Conservation (phyloP, 805 yeast species). For the Wickerhamiella sorbophila region DNA sequence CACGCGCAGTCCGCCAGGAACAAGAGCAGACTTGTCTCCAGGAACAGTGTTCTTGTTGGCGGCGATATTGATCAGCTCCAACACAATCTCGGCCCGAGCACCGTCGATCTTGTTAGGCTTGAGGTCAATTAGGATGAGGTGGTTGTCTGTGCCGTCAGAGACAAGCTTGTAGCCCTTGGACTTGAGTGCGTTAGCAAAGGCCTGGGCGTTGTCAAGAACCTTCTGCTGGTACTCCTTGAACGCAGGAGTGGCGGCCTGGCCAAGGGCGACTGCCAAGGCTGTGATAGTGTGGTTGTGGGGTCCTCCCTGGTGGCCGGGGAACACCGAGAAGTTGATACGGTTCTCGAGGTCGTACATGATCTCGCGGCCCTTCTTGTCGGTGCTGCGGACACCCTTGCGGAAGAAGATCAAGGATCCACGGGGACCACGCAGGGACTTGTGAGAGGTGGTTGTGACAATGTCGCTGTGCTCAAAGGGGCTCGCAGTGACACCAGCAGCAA, state of each 20-base stretch:
- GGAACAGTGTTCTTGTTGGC: slow-evolving; percentile 96
- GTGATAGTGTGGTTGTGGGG: slow-evolving; percentile 99
- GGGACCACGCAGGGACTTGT: slow-evolving; percentile 97
- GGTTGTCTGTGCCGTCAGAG: slow-evolving; percentile 93
- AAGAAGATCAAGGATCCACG: slow-evolving; percentile 99
- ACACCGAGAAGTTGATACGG: slow-evolving; percentile 93
- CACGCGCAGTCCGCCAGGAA: slow-evolving; percentile 93
- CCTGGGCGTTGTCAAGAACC: slow-evolving; percentile 78
- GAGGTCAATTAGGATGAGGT: slow-evolving; percentile 82
- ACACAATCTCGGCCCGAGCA: slow-evolving; percentile 90
- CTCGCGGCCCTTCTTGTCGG: slow-evolving; percentile 86
- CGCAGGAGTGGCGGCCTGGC: slow-evolving; percentile 85
- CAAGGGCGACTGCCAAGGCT: slow-evolving; percentile 91
- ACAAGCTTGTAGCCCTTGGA: slow-evolving; percentile 66
- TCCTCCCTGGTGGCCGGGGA: slow-evolving; percentile 99
- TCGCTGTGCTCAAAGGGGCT: slow-evolving; percentile 96
- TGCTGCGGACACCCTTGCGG: slow-evolving; percentile 87
- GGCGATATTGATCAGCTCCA: slow-evolving; percentile 89
- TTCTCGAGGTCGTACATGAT: slow-evolving; percentile 80
- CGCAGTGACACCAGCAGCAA: slow-evolving; percentile 90
- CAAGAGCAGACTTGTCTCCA: slow-evolving; percentile 91
- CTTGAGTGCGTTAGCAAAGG: slow-evolving; percentile 62
- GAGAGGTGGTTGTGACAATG: slow-evolving; percentile 96
- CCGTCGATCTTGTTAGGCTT: slow-evolving; percentile 84
- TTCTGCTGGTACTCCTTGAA: slow-evolving; percentile 79